phyloP scores from a whole-genome alignment of 768 basidiomycete genomes.

The Cyclocybe aegerita region DNA sequence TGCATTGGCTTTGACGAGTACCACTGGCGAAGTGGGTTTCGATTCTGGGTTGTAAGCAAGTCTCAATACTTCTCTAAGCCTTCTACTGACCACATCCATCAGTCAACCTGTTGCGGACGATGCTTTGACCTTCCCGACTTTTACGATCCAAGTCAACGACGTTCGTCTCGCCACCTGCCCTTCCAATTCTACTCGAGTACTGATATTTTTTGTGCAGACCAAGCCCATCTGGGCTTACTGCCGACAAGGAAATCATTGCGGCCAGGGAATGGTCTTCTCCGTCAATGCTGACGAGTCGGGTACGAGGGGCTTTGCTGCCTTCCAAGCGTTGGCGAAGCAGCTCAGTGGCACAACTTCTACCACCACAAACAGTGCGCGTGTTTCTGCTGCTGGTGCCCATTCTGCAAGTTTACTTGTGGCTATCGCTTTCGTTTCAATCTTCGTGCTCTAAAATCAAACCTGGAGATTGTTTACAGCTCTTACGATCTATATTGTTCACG shows the following conservation, averaged over 20 bases:
- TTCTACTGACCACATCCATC: conserved; percentile 3
- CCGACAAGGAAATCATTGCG: conserved; percentile 49
- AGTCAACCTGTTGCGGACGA: conserved; percentile 48
- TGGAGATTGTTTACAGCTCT: too few species aligned
- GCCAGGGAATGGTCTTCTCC: conserved; percentile 59
- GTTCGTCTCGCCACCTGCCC: conserved; percentile 22
- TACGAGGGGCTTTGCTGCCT: conserved; percentile 54
- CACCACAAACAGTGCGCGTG: conserved; percentile 6
- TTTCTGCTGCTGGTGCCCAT: not conserved
- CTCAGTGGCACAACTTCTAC: conserved; percentile 37
- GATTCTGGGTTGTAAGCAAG: conserved; percentile 44
- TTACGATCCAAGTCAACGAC: conserved; percentile 53
- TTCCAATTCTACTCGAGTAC: not conserved
- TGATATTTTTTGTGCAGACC: conserved; percentile 30
- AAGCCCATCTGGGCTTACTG: conserved; percentile 59
- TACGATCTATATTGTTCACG: too few species aligned
- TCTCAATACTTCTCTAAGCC: not conserved
- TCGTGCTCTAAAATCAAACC: not conserved
- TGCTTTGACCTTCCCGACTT: conserved; percentile 49
- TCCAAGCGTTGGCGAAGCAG: conserved; percentile 43
- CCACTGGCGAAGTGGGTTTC: conserved; percentile 41
- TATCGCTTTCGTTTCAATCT: conserved; percentile 4
- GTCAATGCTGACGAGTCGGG: conserved; percentile 51
- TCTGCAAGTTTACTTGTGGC: not conserved
- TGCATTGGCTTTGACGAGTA: conserved; percentile 40